These are phyloP conservation scores for Ustilago trichophora DNA, from an alignment of 1,284 basidiomycete genomes.

Conservation along the genomic window DNA sequence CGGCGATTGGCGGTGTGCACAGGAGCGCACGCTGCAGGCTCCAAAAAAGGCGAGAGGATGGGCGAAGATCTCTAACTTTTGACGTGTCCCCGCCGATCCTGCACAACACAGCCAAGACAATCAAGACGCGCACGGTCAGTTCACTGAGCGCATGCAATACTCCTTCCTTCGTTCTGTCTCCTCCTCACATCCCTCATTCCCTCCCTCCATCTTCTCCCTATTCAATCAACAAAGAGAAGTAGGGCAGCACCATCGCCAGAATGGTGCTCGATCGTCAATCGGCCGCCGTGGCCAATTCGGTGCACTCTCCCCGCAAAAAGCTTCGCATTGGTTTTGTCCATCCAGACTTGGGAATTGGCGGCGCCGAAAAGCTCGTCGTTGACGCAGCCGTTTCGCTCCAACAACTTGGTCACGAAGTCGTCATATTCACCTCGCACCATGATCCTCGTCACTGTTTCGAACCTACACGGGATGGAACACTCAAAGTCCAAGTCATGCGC, in stretches of 20 bases:
- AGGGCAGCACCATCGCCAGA: neutral
- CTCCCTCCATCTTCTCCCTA: too few species aligned
- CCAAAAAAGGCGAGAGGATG: too few species aligned
- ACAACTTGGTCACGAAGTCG: constrained; percentile 83
- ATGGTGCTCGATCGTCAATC: constrained; percentile 42
- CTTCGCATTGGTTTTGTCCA: constrained; percentile 83
- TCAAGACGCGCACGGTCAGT: constrained; percentile 5
- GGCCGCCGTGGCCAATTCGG: constrained; percentile 41
- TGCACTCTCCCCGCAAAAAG: constrained; percentile 43
- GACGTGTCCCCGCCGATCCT: too few species aligned
- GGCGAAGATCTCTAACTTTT: too few species aligned
- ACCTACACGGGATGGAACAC: constrained; percentile 71
- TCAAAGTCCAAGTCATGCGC: constrained; percentile 81
- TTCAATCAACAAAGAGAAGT: too few species aligned
- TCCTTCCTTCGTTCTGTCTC: too few species aligned
- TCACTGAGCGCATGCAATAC: too few species aligned
- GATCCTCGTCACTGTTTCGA: constrained; percentile 72
- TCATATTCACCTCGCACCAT: constrained; percentile 93
- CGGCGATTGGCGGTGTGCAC: constrained; percentile 16
- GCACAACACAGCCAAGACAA: neutral
- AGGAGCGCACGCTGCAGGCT: constrained; percentile 3
- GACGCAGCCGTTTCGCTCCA: constrained; percentile 91
- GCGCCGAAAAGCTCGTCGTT: constrained; percentile 93
- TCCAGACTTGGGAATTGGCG: constrained; percentile 96
- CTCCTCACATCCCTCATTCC: too few species aligned